Conservation (phyloP, 495 filamentous ascomycete species). For the Delitschia confertaspora region DNA sequence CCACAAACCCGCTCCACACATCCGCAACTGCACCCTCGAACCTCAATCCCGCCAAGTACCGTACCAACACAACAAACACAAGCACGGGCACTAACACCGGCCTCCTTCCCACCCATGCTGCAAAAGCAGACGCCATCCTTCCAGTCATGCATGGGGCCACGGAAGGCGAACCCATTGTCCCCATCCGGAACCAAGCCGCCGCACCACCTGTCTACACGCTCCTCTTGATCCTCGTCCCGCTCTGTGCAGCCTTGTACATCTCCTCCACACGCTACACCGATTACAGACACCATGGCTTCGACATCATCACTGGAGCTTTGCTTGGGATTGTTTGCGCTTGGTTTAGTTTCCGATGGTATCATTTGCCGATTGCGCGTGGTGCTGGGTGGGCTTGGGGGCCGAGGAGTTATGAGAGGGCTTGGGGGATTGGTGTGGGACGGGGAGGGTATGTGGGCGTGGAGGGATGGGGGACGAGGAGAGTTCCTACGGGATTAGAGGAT, state of each 20-base stretch:
- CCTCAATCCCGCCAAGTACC: not conserved
- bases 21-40: conserved; percentile 16
- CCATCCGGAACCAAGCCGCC: conserved; percentile 43
- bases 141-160: not conserved
- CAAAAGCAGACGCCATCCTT: not conserved
- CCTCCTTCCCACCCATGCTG: conserved; percentile 7
- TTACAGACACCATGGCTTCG: conserved; percentile 55
- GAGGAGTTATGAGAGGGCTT: conserved; percentile 31
- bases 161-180: conserved; percentile 8
- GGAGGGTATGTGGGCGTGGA: conserved; percentile 34
- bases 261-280: conserved; percentile 54
- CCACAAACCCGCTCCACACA: conserved; percentile 18
- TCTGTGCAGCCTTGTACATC: conserved; percentile 53
- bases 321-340: conserved; percentile 50
- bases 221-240: conserved; percentile 47
- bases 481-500: too few species aligned
- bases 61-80: conserved; percentile 1
- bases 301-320: conserved; percentile 51
- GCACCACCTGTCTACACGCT: conserved; percentile 53
- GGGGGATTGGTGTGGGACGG: conserved; percentile 36
- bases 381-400: conserved; percentile 36
- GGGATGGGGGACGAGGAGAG: conserved; percentile 23
- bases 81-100: conserved; percentile 23
- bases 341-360: conserved; percentile 55
- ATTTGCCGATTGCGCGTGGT: conserved; percentile 32